Evolutionary conservation across 176 grass and related monocot genomes (phyloP), one percentile per base, ranked within the genome.

Genomic region (Oryza meridionalis): DNA sequence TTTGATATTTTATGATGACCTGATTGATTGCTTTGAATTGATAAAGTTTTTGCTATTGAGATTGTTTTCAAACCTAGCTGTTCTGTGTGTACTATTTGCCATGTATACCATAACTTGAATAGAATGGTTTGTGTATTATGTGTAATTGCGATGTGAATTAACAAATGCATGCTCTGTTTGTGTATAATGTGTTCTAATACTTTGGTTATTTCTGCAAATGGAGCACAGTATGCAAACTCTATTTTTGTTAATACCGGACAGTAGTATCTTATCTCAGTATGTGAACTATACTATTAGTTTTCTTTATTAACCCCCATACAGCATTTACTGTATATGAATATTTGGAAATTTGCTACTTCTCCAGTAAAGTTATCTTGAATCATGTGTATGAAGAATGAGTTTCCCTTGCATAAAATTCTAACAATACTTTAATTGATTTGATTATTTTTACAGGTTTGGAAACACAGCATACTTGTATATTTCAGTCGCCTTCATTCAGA

Each of bases 381-480:
- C 26, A 65, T 67, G 32, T 58, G 32, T 84, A 14, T 1, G 4
- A 66, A 65, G 27, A 15, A 46, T 72, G 62, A 51, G 31, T 82
- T 49, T 69, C 37, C 37, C 73, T 82, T 70, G 3, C 63, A 68
- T 75, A 58, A 75, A 42, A 69, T 62, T 69, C 29, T 19, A 31
- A 69, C 22, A 25, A 21, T 55, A 65, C 47, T 19, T 21, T 26
- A 24, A 74, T 69, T 14, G 21, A 32, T 90, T 85, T 83, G 65
- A 21, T 84, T 87, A 70, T 72, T 75, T 47, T 76, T 71, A 62
- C 78, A 99, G 96, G 96, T 99, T 99, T 88, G 96, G 96, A 27
- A 99, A 99, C 84, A 99, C 93, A 27, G 96, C 96, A n/a, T 99
- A 96, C 85, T 89, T 99, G 61, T 90, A 96, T 81, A 99, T 99